Conservation (phyloP, 768 basidiomycete species). For the Leccinum truebloodii region DNA sequence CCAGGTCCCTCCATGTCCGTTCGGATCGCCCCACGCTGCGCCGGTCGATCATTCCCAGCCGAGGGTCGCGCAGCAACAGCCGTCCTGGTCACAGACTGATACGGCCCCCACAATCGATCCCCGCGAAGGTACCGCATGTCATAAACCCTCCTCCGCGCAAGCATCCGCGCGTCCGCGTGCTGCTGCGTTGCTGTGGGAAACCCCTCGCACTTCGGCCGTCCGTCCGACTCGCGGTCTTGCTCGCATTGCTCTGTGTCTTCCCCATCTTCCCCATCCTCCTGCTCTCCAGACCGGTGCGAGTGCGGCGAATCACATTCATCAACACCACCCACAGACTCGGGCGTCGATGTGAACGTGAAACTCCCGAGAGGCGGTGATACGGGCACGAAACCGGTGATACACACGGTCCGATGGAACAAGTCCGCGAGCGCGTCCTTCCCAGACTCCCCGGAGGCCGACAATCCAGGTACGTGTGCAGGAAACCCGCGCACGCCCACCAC, state of each 20-base stretch:
- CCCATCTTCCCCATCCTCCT: background rate
- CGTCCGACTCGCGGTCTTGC: background rate
- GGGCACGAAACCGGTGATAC: constrained; percentile 45
- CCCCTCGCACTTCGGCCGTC: background rate
- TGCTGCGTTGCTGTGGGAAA: constrained; percentile 22
- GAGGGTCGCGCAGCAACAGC: background rate
- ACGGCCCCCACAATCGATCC: constrained; percentile 33
- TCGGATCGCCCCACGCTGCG: background rate
- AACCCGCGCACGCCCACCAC: constrained; percentile 25
- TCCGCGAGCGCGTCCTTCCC: constrained; percentile 34
- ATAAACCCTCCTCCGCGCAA: constrained; percentile 32
- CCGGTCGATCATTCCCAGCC: background rate
- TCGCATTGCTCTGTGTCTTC: background rate
- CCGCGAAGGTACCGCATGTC: constrained; percentile 33
- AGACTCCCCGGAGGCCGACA: constrained; percentile 24
- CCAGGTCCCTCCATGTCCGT: background rate
- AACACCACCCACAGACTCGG: background rate
- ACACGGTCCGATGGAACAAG: constrained; percentile 44
- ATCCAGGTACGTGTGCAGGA: constrained; percentile 10
- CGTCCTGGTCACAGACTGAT: constrained; percentile 17
- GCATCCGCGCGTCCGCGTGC: constrained; percentile 25
- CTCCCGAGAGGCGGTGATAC: constrained; percentile 18
- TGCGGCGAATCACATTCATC: background rate
- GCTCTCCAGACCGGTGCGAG: background rate
- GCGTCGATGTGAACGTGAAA: background rate